phyloP scores from a whole-genome alignment of 75 land plant genomes.

The Cunninghamia lanceolata region DNA sequence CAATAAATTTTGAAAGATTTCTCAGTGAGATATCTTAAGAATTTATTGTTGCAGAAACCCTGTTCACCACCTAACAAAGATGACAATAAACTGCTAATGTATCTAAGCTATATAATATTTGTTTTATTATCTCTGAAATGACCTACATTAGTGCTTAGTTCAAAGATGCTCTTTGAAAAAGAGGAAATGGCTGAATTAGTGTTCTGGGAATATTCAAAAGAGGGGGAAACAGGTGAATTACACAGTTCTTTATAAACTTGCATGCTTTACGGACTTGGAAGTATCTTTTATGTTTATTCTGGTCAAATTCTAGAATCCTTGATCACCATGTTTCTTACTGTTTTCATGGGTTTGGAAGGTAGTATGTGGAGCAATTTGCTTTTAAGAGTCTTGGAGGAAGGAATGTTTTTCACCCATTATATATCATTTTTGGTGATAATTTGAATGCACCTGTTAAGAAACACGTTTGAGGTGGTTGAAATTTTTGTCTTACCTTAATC shows the following conservation, averaged over 20 bases:
- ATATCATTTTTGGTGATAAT: too few species aligned
- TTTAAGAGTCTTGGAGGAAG: too few species aligned
- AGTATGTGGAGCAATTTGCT: too few species aligned
- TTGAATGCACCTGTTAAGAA: too few species aligned
- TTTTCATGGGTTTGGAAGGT: neutral
- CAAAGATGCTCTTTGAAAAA: too few species aligned
- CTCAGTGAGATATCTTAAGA: too few species aligned
- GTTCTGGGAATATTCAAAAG: neutral
- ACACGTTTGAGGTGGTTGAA: neutral
- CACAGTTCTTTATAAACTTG: neutral
- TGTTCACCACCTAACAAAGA: neutral
- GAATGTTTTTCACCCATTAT: neutral
- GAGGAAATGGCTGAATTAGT: too few species aligned
- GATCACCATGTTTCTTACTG: neutral
- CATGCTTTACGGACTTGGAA: neutral
- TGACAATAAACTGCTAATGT: neutral
- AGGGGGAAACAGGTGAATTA: neutral
- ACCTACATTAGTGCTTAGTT: too few species aligned
- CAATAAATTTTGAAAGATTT: too few species aligned
- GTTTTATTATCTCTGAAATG: too few species aligned
- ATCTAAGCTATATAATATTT: neutral
- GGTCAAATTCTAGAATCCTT: neutral
- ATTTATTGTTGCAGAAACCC: too few species aligned
- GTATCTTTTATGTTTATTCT: neutral
- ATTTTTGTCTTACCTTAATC: neutral